phyloP scores from a whole-genome alignment of 1,139 yeast species.

The Sugiyamaella novakii region DNA sequence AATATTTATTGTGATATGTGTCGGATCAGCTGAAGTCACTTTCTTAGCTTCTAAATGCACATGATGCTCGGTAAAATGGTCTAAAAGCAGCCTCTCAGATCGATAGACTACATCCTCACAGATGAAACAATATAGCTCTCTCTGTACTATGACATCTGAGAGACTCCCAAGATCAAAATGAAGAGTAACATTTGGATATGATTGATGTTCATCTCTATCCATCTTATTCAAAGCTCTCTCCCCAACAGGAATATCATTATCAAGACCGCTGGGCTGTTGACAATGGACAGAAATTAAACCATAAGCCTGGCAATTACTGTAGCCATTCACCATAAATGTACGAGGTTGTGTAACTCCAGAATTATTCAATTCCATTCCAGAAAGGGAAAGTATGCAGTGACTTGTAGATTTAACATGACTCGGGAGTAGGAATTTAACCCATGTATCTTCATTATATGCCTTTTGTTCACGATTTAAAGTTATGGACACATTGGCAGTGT shows the following conservation, averaged over 20 bases:
- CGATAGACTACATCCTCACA: neutral
- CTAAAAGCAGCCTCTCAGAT: neutral
- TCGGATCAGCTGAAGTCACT: neutral
- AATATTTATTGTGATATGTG: neutral
- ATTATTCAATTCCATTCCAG: neutral
- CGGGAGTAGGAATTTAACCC: neutral
- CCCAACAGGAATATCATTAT: neutral
- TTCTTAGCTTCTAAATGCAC: neutral
- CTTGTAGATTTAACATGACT: no score
- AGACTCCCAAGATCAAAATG: neutral
- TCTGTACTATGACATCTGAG: neutral
- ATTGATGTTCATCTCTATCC: neutral
- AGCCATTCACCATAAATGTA: neutral
- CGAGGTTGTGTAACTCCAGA: neutral
- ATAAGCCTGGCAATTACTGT: neutral
- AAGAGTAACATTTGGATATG: neutral
- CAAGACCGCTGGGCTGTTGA: neutral
- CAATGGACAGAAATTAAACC: neutral
- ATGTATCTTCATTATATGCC: no score
- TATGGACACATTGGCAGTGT: no score
- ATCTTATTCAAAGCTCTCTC: neutral
- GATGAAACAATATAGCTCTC: neutral
- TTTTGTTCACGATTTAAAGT: no score
- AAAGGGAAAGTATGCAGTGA: neutral
- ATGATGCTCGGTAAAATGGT: neutral